Percentiles rank a stretch among this genome's conserved stretches.
These are phyloP conservation scores for Aciculosporium take DNA, from an alignment of 2,329 filamentous ascomycete species.

Conservation along the genomic window DNA sequence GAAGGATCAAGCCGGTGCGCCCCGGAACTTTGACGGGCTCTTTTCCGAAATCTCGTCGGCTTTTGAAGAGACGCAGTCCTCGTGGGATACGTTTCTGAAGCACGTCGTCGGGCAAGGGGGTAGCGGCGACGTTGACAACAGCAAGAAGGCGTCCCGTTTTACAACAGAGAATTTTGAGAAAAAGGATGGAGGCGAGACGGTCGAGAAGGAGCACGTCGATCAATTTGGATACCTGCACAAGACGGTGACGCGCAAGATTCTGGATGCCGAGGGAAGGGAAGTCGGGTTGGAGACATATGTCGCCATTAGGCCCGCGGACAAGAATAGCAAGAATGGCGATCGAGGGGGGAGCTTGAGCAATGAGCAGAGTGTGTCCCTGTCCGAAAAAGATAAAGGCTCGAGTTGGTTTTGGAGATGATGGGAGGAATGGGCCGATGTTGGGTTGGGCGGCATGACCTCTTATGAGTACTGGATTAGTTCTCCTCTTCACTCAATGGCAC, in stretches of 20 bases:
- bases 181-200: conserved; percentile 20
- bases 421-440: too few relatives aligned
- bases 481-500: not conserved
- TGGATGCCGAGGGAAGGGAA: conserved; percentile 28
- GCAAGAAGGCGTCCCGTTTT: conserved; percentile 4
- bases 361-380: not conserved
- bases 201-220: conserved; percentile 29
- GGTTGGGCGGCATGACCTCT: too few relatives aligned
- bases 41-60: conserved; percentile 24
- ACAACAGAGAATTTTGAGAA: conserved; percentile 13
- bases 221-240: conserved; percentile 27
- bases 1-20: conserved; percentile 6
- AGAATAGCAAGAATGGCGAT: conserved; percentile 7
- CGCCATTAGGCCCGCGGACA: conserved; percentile 17
- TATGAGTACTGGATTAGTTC: too few relatives aligned
- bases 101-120: conserved; percentile 14
- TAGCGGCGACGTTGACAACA: conserved; percentile 4
- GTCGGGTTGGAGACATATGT: conserved; percentile 24
- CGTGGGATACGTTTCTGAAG: conserved; percentile 27
- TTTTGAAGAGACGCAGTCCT: conserved; percentile 22
- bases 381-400: conserved; percentile 11
- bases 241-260: conserved; percentile 24
- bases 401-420: conserved; percentile 29
- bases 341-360: conserved; percentile 5
- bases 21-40: conserved; percentile 27